A percentile compares a stretch with the other conserved stretches of the same genome.
Conservation (phyloP, 2,329 filamentous ascomycete genomes). For the Fusarium zealandicum region DNA sequence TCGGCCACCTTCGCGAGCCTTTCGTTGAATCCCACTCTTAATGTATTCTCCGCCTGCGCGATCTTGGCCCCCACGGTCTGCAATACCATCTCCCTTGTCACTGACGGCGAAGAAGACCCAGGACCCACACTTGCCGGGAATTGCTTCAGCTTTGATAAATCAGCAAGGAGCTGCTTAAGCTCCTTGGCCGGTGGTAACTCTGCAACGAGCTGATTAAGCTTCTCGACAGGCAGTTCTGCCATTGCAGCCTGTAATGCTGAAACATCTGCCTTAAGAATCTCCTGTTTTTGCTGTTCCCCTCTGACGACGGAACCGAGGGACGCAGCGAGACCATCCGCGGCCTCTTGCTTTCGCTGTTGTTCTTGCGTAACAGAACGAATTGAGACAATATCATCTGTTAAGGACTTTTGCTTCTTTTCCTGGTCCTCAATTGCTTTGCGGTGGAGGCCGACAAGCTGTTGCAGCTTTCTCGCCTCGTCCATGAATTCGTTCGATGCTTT, state of each 20-base stretch:
- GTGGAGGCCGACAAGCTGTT: background rate
- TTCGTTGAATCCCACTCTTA: conserved; percentile 6
- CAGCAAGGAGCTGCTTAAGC: background rate
- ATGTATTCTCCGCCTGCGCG: conserved; percentile 4
- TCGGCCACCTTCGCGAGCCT: conserved; percentile 14
- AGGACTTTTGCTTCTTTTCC: conserved; percentile 8
- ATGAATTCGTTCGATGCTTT: background rate
- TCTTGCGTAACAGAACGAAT: conserved; percentile 4
- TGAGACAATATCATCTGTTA: background rate
- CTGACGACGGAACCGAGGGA: conserved; percentile 2
- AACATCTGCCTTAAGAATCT: conserved; percentile 1
- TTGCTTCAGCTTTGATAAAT: conserved; percentile 11
- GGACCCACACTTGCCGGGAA: background rate
- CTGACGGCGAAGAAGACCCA: background rate
- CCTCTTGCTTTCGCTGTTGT: conserved; percentile 8
- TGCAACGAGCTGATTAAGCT: background rate
- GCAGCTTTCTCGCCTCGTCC: background rate
- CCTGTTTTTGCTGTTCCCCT: background rate
- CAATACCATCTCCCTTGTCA: conserved; percentile 16
- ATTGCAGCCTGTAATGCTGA: background rate
- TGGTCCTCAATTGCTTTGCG: conserved; percentile 9
- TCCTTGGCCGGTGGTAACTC: background rate
- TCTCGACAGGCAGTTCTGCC: background rate
- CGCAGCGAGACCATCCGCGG: conserved; percentile 2
- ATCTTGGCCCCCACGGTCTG: conserved; percentile 18